Base-by-base conservation (phyloP, 2,329 filamentous ascomycete species). In the Myotisia sp. region DNA sequence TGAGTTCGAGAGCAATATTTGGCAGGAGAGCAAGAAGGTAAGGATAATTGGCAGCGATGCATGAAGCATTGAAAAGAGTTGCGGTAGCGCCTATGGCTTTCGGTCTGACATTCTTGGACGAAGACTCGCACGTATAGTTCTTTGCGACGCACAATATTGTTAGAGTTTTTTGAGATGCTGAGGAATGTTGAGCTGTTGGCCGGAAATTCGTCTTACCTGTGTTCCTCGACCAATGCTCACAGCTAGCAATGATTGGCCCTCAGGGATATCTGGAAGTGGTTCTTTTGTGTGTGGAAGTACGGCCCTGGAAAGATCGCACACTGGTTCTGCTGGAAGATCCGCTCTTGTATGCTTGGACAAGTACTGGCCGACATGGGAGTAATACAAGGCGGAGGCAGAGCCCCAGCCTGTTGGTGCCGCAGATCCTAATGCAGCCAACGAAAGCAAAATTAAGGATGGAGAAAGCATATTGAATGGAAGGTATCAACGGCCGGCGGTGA, bases 141-240 rank as follows among this genome's bases (percentile, higher is more conserved):
- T 94, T 24, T 33, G 16, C 13, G 9, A 19, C n/a, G n/a, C n/a
- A n/a, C n/a, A n/a, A n/a, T n/a, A 23, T 2, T 10, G 9, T 16
- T 19, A 23, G 21, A 6, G 7, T 16, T 33, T n/a, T 10, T 20
- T 17, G 10, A 16, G 77, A 26, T 29, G 10, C 14, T 26, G 22
- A 13, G n/a, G 18, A 36, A 28, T 42, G 29, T 34, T 39, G 47
- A 12, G 38, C 13, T n/a, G n/a, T n/a, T n/a, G n/a, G n/a, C n/a
- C n/a, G n/a, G n/a, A n/a, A n/a, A n/a, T n/a, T 13, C n/a, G 22
- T 17, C 53, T 42, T 54, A 65, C 62, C 53, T 65, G 62, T 5
- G 81, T 90, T 40, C 87, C 87, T 28, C 83, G 77, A 48, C 87
- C 87, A 42, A 94, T 65, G 51, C 79, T 82, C 36, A 94, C 79